phyloP scores from a whole-genome alignment of 345 rosid genomes.

The Abelmoschus esculentus region DNA sequence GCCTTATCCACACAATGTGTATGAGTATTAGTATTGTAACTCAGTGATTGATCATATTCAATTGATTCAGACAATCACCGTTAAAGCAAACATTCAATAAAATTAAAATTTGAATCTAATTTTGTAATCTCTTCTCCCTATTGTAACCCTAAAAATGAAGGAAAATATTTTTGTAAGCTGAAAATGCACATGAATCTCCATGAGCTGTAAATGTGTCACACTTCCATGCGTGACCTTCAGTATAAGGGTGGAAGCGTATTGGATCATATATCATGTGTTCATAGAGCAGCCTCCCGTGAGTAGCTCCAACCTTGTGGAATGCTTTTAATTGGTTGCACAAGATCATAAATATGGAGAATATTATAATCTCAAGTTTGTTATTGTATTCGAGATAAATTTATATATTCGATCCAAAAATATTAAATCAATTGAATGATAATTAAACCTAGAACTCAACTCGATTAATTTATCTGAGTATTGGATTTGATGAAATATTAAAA shows the following conservation, averaged over 20 bases:
- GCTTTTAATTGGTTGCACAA: constrained; percentile 1
- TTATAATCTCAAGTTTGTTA: not conserved
- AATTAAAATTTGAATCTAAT: too few relatives aligned
- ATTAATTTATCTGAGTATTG: not conserved
- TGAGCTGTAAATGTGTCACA: not conserved
- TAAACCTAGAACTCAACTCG: not conserved
- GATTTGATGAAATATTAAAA: not conserved
- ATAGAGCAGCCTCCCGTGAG: not conserved
- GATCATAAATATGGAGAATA: not conserved
- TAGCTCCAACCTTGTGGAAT: not conserved
- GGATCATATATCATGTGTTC: not conserved
- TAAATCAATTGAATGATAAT: not conserved
- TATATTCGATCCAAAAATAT: not conserved
- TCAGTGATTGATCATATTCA: not conserved
- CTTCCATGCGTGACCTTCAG: not conserved
- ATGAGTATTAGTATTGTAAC: too few relatives aligned
- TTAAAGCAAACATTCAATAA: too few relatives aligned
- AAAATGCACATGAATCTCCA: not conserved
- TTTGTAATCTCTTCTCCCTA: too few relatives aligned
- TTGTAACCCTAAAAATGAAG: too few relatives aligned
- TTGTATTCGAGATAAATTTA: not conserved
- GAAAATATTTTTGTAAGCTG: too few relatives aligned
- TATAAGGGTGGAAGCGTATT: not conserved
- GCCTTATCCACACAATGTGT: too few relatives aligned
- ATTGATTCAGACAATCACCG: not conserved